A percentile compares a stretch with the other conserved stretches of the same genome.
phyloP scores from a whole-genome alignment of 2,329 filamentous ascomycete genomes.

The Xylariaceae sp. region DNA sequence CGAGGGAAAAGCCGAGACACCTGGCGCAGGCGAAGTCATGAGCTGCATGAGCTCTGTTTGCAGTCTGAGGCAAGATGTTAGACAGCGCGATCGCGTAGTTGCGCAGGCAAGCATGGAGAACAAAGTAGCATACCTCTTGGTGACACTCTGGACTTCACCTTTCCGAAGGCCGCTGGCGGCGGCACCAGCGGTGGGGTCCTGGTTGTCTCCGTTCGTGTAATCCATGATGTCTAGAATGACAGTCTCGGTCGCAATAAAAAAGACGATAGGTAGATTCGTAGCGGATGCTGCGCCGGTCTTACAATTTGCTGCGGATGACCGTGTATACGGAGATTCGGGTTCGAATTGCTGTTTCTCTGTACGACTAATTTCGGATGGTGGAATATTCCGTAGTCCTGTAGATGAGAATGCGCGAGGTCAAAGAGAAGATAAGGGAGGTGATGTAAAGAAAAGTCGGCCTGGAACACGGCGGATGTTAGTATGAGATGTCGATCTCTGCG shows the following conservation, averaged over 20 bases:
- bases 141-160: conserved; percentile 67
- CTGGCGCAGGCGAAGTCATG: conserved; percentile 91
- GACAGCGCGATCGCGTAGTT: not conserved
- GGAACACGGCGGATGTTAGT: conserved; percentile 26
- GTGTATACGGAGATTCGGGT: conserved; percentile 14
- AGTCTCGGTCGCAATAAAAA: not conserved
- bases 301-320: not conserved
- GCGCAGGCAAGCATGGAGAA: conserved; percentile 16
- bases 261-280: not conserved
- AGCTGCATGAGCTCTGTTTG: conserved; percentile 98
- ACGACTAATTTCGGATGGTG: not conserved
- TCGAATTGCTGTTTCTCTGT: conserved; percentile 3
- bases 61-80: conserved; percentile 51
- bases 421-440: conserved; percentile 17
- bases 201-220: conserved; percentile 54
- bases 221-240: conserved; percentile 38
- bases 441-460: conserved; percentile 16
- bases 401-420: conserved; percentile 15
- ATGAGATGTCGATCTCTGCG: conserved; percentile 12
- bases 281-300: not conserved
- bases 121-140: conserved; percentile 57
- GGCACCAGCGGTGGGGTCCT: conserved; percentile 62
- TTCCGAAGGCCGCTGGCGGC: conserved; percentile 52
- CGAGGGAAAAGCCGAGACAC: conserved; percentile 90
- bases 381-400: conserved; percentile 9